A percentile compares a stretch with the other conserved stretches of the same genome.
These are phyloP conservation scores for Volvox carteri DNA, from an alignment of 163 green algal genomes.

Conservation along the genomic window DNA sequence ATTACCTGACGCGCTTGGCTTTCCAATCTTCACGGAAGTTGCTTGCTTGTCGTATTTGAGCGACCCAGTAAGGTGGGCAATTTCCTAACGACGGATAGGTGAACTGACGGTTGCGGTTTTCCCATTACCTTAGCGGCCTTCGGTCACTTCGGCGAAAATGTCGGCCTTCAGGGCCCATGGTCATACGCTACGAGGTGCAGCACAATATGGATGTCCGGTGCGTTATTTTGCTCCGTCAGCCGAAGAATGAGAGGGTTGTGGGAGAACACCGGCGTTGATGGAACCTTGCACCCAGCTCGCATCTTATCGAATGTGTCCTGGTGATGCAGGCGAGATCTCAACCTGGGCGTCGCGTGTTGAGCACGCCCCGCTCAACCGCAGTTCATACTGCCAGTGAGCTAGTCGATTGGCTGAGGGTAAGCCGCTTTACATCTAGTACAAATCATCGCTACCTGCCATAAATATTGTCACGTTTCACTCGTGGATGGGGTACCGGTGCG, in stretches of 20 bases:
- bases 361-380: neutral
- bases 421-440: neutral
- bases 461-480: too few species aligned
- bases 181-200: neutral
- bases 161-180: neutral
- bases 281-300: too few species aligned
- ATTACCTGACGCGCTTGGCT: too few species aligned
- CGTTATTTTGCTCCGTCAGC: neutral
- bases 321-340: neutral
- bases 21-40: too few species aligned
- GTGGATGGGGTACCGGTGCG: neutral
- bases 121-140: neutral
- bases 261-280: too few species aligned
- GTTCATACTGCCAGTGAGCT: constrained; percentile 42
- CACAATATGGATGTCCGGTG: neutral
- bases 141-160: constrained; percentile 8
- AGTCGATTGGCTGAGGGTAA: constrained; percentile 40
- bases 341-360: neutral
- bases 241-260: too few species aligned
- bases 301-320: too few species aligned
- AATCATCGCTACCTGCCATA: too few species aligned
- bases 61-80: too few species aligned
- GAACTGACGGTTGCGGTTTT: too few species aligned
- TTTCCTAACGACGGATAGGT: too few species aligned
- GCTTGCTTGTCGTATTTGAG: too few species aligned